These are phyloP conservation scores for Colletotrichum agaves DNA, from an alignment of 2,329 filamentous ascomycete genomes.

Conservation along the genomic window DNA sequence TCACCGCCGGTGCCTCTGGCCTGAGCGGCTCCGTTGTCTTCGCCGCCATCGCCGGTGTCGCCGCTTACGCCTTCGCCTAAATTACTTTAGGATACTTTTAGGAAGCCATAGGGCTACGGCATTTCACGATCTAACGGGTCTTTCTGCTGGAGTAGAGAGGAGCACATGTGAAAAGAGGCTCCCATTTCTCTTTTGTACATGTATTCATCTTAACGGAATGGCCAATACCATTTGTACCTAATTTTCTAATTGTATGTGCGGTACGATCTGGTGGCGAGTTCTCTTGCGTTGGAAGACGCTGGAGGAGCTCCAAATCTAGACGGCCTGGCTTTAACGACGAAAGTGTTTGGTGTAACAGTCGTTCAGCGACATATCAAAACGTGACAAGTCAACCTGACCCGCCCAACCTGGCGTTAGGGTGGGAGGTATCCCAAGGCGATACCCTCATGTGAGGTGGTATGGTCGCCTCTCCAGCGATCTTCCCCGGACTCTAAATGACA, in stretches of 20 bases:
- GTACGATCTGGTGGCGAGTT: neutral
- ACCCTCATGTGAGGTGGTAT: conserved; percentile 32
- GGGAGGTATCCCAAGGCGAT: neutral
- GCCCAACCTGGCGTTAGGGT: neutral
- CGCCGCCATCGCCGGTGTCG: conserved; percentile 65
- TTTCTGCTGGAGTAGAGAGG: conserved; percentile 38
- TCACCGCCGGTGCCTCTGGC: conserved; percentile 64
- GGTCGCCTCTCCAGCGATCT: conserved; percentile 9
- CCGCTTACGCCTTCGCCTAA: conserved; percentile 67
- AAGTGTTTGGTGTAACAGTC: conserved; percentile 24
- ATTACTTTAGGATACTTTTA: conserved; percentile 45
- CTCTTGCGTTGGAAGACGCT: conserved; percentile 19
- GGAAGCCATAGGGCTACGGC: conserved; percentile 54
- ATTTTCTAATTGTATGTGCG: conserved; percentile 58
- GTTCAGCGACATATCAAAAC: neutral
- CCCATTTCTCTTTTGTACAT: conserved; percentile 38
- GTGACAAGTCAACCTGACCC: neutral
- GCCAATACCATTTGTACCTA: conserved; percentile 52
- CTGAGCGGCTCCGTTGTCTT: conserved; percentile 64
- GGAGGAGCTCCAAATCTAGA: neutral
- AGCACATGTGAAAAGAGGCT: conserved; percentile 47
- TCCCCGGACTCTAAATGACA: conserved; percentile 9
- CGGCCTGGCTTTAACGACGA: conserved; percentile 37
- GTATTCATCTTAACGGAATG: conserved; percentile 40
- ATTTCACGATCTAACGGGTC: conserved; percentile 49